These are phyloP conservation scores for Fusarium sororula DNA, from an alignment of 2,329 filamentous ascomycete genomes.

Conservation along the genomic window DNA sequence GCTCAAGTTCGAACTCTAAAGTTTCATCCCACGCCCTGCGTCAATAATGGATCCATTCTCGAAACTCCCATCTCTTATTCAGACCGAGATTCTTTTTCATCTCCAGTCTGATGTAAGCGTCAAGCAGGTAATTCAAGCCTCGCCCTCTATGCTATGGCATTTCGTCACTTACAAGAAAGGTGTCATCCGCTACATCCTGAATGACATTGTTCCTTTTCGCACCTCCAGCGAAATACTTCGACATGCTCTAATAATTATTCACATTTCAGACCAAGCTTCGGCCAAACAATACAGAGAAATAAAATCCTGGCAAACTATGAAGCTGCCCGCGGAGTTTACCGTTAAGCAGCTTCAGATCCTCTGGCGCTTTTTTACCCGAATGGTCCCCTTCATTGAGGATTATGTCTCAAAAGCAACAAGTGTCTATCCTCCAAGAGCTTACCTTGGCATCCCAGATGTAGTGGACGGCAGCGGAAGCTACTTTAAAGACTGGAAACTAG, in stretches of 20 bases:
- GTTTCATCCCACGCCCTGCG: too few relatives aligned
- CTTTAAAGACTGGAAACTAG: not conserved
- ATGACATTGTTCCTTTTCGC: not conserved
- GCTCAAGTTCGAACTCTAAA: not conserved
- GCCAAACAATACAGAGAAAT: not conserved
- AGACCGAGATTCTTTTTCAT: not conserved
- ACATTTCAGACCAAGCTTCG: not conserved
- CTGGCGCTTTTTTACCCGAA: not conserved
- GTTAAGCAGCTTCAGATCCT: not conserved
- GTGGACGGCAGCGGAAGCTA: not conserved
- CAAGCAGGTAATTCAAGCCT: not conserved
- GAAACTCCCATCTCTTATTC: not conserved
- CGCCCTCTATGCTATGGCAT: not conserved
- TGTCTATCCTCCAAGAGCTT: not conserved
- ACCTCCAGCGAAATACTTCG: not conserved
- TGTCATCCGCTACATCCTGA: not conserved
- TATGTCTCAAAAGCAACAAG: not conserved
- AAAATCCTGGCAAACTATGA: fast-evolving
- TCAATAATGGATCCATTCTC: not conserved
- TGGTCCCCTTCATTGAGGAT: not conserved
- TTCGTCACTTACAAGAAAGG: not conserved
- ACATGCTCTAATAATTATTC: not conserved
- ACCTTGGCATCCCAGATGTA: not conserved
- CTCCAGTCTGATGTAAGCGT: not conserved
- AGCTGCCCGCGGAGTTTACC: not conserved